Conservation (phyloP, 2,329 filamentous ascomycete species). For the Annulohypoxylon truncatum region DNA sequence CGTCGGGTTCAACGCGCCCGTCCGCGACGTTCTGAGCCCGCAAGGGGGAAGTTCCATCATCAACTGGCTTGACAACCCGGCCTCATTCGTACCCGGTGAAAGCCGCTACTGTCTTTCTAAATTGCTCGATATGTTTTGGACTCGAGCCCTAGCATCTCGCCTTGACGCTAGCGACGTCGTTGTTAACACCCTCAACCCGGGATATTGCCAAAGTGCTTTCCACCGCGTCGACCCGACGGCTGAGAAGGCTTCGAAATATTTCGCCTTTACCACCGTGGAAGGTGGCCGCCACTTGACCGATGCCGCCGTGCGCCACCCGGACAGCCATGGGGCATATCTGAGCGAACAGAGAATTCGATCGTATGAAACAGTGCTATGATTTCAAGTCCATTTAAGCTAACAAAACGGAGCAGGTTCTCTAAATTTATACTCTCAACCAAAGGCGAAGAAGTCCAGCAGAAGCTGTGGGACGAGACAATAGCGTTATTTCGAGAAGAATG, state of each 20-base stretch:
- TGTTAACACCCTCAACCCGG: conserved; percentile 37
- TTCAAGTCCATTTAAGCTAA: neutral
- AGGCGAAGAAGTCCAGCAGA: conserved; percentile 25
- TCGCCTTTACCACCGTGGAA: conserved; percentile 25
- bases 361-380: neutral
- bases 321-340: conserved; percentile 33
- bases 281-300: conserved; percentile 34
- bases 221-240: conserved; percentile 31
- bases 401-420: conserved; percentile 12
- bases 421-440: conserved; percentile 20
- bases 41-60: conserved; percentile 26
- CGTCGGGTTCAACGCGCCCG: conserved; percentile 28
- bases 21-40: conserved; percentile 19
- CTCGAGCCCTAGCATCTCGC: conserved; percentile 27
- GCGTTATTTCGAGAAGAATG: conserved; percentile 27
- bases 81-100: conserved; percentile 29
- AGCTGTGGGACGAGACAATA: conserved; percentile 37
- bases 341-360: conserved; percentile 35
- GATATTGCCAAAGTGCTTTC: conserved; percentile 35
- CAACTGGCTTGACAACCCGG: conserved; percentile 31
- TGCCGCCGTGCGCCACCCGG: conserved; percentile 27
- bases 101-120: conserved; percentile 37
- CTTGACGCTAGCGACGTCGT: conserved; percentile 25
- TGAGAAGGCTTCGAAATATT: conserved; percentile 1
- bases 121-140: conserved; percentile 38